These are phyloP conservation scores for Naematelia encephala DNA, from an alignment of 768 basidiomycete species.

Conservation along the genomic window DNA sequence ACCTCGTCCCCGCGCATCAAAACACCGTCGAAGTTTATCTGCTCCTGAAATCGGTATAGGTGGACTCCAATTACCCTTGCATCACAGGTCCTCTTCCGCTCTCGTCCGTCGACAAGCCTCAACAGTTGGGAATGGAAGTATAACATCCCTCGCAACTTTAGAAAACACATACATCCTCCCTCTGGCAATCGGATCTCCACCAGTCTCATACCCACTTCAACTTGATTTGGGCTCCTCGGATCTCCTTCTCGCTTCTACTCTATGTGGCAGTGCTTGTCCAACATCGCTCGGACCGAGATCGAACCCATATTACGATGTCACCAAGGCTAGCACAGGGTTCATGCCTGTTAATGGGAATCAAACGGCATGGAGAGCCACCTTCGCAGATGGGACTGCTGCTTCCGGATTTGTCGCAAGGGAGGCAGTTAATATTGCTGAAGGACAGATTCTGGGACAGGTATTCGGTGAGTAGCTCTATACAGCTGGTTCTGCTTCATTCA, in stretches of 20 bases:
- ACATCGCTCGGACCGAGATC: constrained; percentile 10
- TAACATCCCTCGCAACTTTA: neutral
- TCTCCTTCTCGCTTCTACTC: constrained; percentile 32
- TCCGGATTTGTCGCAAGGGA: constrained; percentile 32
- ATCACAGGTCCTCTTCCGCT: neutral
- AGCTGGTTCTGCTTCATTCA: neutral
- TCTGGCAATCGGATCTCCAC: constrained; percentile 31
- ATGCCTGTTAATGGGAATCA: constrained; percentile 19
- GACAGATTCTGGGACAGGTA: constrained; percentile 14
- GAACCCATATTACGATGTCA: constrained; percentile 31
- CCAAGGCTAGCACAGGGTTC: constrained; percentile 12
- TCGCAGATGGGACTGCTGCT: constrained; percentile 29
- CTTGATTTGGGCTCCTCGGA: constrained; percentile 43
- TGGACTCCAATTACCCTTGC: neutral
- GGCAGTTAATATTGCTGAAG: constrained; percentile 16
- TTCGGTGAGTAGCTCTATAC: constrained; percentile 17
- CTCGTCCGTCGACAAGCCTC: too few relatives aligned
- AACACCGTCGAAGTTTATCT: neutral
- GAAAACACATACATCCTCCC: constrained; percentile 37
- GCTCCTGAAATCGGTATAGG: neutral
- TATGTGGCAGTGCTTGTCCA: constrained; percentile 32
- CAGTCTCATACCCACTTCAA: constrained; percentile 37
- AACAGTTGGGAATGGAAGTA: too few relatives aligned
- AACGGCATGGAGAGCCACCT: constrained; percentile 29
- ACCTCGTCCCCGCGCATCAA: neutral